Base-by-base conservation (phyloP, 2,329 filamentous ascomycete genomes). In the Diaporthe sp. region DNA sequence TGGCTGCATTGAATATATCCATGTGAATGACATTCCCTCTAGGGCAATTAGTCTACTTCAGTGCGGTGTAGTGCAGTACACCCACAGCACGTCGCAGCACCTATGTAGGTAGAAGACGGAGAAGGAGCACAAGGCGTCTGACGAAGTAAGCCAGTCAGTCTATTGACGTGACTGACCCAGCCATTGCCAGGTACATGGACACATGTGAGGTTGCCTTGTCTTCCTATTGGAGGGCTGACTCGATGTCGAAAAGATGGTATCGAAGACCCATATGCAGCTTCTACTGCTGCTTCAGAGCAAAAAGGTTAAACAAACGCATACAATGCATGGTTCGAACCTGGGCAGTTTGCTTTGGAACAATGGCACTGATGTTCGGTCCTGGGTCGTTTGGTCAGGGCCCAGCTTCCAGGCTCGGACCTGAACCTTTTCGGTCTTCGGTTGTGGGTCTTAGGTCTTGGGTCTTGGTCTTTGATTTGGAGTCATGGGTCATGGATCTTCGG, bases 111-210 rank as follows among this genome's bases (percentile, higher is more conserved):
- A 17, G 39, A 5, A 31, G 22, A 12, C 28, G 37, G 42, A 49
- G 28, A 19, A 62, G 46, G 25, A 19, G 22, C 44, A 19, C 12
- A 51, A 9, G 31, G 19, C 4, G 6, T 42, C 31, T 22, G 34
- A 55, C 46, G 31, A n/a, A 70, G 65, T 17, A 8, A 70, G 34
- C 13, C 22, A 53, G 65, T 42, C 34, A 53, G 65, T 42, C 34
- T 55, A 39, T 70, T 70, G 65, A 70, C 65, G 22, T 70, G 49
- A 55, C 51, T 55, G 13, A 55, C 49, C 65, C 28, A 53, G 22
- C 34, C n/a, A 39, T 39, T 5, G 10, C 58, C n/a, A 17, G 22
- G 37, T 39, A 61, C 25, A 13, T n/a, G 25, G 37, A 34, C 31
- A n/a, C 6, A 37, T 25, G 28, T 2, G 65, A 53, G 22, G 31